These are phyloP conservation scores for Trichosporon asahii DNA, from an alignment of 1,284 basidiomycete species.

Conservation along the genomic window DNA sequence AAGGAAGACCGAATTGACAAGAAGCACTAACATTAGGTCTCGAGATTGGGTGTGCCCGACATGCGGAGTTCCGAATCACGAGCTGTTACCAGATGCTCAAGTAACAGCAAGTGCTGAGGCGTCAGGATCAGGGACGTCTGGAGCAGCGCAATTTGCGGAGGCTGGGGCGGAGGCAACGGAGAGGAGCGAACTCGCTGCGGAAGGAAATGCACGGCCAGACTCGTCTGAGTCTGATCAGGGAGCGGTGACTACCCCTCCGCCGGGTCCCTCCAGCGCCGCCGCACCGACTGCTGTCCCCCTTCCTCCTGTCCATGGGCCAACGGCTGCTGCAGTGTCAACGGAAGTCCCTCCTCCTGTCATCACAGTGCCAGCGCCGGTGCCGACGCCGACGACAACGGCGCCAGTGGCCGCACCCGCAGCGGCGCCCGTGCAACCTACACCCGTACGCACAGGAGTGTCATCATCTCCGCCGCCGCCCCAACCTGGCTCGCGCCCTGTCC, in stretches of 20 bases:
- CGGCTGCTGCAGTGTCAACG: neutral
- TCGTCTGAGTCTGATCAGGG: neutral
- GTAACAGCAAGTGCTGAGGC: neutral
- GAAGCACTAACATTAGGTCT: slow-evolving; percentile 58
- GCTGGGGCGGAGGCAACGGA: too few relatives aligned
- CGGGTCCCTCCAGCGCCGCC: neutral
- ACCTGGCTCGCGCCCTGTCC: neutral
- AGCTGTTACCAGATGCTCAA: slow-evolving; percentile 57
- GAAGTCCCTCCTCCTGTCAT: neutral
- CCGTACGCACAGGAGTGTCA: neutral
- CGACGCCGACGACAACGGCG: neutral
- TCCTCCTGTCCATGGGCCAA: neutral
- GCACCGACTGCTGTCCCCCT: neutral
- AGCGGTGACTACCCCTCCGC: neutral
- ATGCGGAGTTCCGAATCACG: slow-evolving; percentile 66
- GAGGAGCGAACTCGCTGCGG: too few relatives aligned
- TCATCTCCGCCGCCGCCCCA: neutral
- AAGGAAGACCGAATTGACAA: slow-evolving; percentile 43
- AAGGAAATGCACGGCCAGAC: neutral
- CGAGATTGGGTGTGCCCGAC: slow-evolving; percentile 75
- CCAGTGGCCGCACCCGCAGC: neutral
- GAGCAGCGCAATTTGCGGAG: neutral
- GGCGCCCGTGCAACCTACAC: neutral
- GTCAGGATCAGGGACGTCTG: neutral
- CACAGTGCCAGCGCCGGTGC: neutral